phyloP scores from a whole-genome alignment of 345 rosid genomes.

The thale cress (Arabidopsis thaliana) region TAIR10.1 NC_003070.9:29301501-29302000 shows the following conservation, averaged over 20 bases:
- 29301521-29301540: background rate
- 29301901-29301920: constrained; percentile 81
- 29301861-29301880: constrained; percentile 98
- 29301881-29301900: constrained; percentile 70
- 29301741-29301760: background rate
- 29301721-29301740: constrained; percentile 39
- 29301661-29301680: constrained; percentile 83
- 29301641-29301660: constrained; percentile 87
- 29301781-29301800: constrained; percentile 50
- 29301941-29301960: background rate
- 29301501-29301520: background rate
- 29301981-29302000: background rate
- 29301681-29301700: constrained; percentile 87
- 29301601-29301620: constrained; percentile 1
- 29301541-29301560: background rate
- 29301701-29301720: constrained; percentile 98
- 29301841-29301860: constrained; percentile 93
- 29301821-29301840: constrained; percentile 96
- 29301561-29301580: background rate
- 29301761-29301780: constrained; percentile 2
- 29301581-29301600: background rate
- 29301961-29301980: background rate
- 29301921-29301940: constrained; percentile 94
- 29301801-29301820: constrained; percentile 92
- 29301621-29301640: constrained; percentile 22